phyloP scores from a whole-genome alignment of 345 rosid species.

The Lenwebbia sp. region DNA sequence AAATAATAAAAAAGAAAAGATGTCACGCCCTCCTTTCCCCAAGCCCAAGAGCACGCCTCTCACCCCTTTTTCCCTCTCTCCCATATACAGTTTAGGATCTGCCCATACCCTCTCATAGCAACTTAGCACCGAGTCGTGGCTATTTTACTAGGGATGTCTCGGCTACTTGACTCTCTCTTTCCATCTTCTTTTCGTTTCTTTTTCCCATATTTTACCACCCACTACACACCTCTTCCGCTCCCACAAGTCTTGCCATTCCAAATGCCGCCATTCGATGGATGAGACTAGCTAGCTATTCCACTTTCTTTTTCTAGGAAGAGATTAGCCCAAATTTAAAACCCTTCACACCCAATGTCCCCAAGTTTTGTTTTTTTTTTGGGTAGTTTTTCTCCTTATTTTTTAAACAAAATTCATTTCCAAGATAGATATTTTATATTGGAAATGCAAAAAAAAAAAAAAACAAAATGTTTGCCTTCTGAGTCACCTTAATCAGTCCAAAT shows the following conservation, averaged over 20 bases:
- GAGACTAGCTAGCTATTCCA: not conserved
- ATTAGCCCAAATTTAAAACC: not conserved
- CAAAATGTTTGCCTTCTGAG: not conserved
- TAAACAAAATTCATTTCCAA: not conserved
- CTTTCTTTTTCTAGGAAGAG: not conserved
- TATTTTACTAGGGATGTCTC: not conserved
- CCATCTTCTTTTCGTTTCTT: not conserved
- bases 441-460: not conserved
- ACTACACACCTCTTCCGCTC: not conserved
- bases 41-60: constrained; percentile 24
- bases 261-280: not conserved
- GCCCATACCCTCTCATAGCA: not conserved
- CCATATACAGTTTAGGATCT: not conserved
- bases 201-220: not conserved
- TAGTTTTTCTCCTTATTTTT: not conserved
- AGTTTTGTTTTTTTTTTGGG: not conserved
- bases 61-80: not conserved
- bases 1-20: not conserved
- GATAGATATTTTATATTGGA: not conserved
- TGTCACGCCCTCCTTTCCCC: constrained; percentile 8
- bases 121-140: not conserved
- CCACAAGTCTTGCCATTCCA: not conserved
- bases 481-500: not conserved
- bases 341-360: no score
- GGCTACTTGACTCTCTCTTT: not conserved